These are phyloP conservation scores for Aureobasidium sp. DNA, from an alignment of 2,329 filamentous ascomycete genomes.

Conservation along the genomic window DNA sequence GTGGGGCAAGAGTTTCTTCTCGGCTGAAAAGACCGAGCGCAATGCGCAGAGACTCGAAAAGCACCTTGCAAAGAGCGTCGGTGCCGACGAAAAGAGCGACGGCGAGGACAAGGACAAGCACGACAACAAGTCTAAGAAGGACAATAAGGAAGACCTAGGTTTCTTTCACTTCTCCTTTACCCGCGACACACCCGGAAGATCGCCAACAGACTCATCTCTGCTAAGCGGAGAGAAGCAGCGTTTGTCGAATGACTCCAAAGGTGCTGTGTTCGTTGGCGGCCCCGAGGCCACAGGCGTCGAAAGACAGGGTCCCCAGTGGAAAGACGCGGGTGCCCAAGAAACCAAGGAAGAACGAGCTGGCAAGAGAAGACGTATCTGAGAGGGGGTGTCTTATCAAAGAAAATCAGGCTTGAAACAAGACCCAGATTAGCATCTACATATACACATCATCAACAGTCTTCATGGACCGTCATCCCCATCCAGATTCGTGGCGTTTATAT, in stretches of 20 bases:
- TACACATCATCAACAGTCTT: too few species aligned
- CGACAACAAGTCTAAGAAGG: neutral
- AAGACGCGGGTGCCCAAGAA: neutral
- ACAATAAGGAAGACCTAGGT: neutral
- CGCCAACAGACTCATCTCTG: neutral
- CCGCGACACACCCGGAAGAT: neutral
- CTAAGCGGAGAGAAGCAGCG: neutral
- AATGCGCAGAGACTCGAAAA: conserved; percentile 22
- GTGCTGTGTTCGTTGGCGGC: neutral
- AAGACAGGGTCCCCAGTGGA: neutral
- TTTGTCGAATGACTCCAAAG: neutral
- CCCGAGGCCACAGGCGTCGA: neutral
- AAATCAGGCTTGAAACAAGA: too few species aligned
- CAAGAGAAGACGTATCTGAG: conserved; percentile 10
- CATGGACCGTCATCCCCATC: too few species aligned
- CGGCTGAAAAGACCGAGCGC: conserved; percentile 24
- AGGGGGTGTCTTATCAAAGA: too few species aligned
- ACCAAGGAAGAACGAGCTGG: conserved; percentile 2
- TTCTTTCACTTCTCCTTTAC: conserved; percentile 15
- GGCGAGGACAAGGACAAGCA: neutral
- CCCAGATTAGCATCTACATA: too few species aligned
- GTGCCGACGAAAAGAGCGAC: conserved; percentile 11
- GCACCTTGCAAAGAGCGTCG: neutral
- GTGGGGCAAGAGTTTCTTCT: conserved; percentile 26
- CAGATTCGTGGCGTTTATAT: too few species aligned